Base-by-base conservation (phyloP, 352 stramenopile species). In the Phytophthora sp. region DNA sequence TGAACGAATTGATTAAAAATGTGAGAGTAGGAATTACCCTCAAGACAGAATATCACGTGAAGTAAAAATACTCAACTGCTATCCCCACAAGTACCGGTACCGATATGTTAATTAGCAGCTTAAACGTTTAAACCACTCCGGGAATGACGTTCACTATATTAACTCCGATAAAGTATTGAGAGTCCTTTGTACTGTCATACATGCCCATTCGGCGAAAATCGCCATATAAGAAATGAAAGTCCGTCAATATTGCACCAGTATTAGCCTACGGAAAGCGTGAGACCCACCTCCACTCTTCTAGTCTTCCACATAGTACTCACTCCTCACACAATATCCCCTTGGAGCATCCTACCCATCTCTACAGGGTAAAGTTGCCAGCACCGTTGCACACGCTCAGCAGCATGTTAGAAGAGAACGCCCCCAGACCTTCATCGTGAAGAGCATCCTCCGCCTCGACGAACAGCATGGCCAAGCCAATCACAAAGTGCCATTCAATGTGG, bases 401-500 rank as follows among this genome's bases (percentile, higher is more conserved):
- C 51, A 77, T 80, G 38, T 74, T 66, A 41, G 45, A 21, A 1
- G 69, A 65, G 47, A 80, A 80, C 6, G 69, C 60, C 0, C n/a
- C 69, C 15, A 77, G 42, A 0, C 74, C 74, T 68, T 72, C 49
- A 1, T 57, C 13, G n/a, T 77, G 73, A 2, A 84, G 56, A 2
- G 30, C 41, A 13, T 75, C 66, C 46, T 80, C 62, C 13, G 62
- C 71, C 24, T 82, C 76, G 0, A 85, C 64, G 15, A 85, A 76
- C n/a, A 81, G 39, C 71, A 82, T 79, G 7, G 23, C 63, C 60
- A 85, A 52, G 2, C 76, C 76, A 35, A 77, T 49, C 20, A 73
- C 62, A 55, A 80, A 74, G 55, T 83, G 70, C 73, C 71, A 78
- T 33, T 84, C 76, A 56, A 84, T 84, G 60, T 84, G 76, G 46